Percentiles rank a stretch among this genome's conserved stretches.
These are phyloP conservation scores for Gryganskiella cystojenkinii DNA, from an alignment of 192 early-diverging fungal genomes.

Conservation along the genomic window DNA sequence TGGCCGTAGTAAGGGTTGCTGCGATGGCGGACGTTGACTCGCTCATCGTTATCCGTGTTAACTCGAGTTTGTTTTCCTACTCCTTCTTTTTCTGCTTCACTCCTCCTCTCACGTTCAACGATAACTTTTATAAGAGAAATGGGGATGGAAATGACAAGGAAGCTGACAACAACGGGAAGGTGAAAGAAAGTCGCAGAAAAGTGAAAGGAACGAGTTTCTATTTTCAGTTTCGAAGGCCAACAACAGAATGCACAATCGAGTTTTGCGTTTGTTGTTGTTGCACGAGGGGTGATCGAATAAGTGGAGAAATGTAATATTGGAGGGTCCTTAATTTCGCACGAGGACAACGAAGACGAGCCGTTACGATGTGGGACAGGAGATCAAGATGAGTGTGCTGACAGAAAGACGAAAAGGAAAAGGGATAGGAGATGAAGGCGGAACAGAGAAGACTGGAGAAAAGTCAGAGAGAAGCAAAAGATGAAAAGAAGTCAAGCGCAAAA, in stretches of 20 bases:
- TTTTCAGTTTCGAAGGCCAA: background rate
- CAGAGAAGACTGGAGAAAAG: background rate
- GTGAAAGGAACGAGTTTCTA: background rate
- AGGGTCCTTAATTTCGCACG: no score
- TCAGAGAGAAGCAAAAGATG: background rate
- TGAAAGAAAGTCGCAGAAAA: background rate
- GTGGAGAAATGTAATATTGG: no score
- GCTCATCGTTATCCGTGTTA: no score
- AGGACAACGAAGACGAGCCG: no score
- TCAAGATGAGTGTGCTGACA: no score
- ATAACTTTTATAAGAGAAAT: no score
- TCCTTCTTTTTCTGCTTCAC: no score
- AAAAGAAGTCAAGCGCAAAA: background rate
- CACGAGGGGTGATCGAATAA: no score
- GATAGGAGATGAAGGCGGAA: background rate
- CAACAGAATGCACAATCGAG: background rate
- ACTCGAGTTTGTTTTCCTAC: no score
- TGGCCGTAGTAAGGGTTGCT: slow-evolving; percentile 13
- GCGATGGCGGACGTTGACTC: slow-evolving; percentile 5
- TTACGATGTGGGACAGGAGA: no score
- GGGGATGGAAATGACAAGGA: no score
- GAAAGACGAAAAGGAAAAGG: background rate
- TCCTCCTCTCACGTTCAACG: no score
- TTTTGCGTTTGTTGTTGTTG: background rate
- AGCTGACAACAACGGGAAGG: background rate